Percentiles rank a stretch among this genome's conserved stretches.
phyloP scores from a whole-genome alignment of 169 alveolate genomes.

The Plasmodium gallinaceum region DNA sequence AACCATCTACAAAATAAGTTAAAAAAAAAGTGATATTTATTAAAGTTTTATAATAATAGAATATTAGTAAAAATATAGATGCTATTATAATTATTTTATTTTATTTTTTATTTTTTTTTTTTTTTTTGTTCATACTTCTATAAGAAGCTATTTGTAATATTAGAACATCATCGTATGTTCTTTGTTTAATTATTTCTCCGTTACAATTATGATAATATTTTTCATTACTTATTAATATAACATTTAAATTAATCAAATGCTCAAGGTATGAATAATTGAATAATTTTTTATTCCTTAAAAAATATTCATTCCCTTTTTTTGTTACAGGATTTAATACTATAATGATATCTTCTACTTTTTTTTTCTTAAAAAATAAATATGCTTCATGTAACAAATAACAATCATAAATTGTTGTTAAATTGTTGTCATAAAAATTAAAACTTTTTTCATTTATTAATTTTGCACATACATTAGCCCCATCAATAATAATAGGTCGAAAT shows the following conservation, averaged over 20 bases:
- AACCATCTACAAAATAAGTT: constrained; percentile 29
- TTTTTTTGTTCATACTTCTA: constrained; percentile 31
- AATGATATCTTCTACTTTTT: constrained; percentile 40
- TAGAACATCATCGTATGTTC: constrained; percentile 63
- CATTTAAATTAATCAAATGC: constrained; percentile 44
- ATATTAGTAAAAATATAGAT: not conserved
- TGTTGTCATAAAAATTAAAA: constrained; percentile 1
- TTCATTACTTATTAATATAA: constrained; percentile 51
- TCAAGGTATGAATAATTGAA: constrained; percentile 40
- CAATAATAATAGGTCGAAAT: constrained; percentile 52
- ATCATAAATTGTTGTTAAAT: constrained; percentile 30
- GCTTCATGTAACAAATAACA: constrained; percentile 49
- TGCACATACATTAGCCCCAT: constrained; percentile 77
- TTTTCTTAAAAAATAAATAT: constrained; percentile 57
- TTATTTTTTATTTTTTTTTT: not conserved
- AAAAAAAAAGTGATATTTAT: constrained; percentile 5
- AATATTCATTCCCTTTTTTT: constrained; percentile 45
- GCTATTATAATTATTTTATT: not conserved
- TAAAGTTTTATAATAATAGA: not conserved
- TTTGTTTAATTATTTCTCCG: constrained; percentile 8
- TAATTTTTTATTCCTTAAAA: constrained; percentile 43
- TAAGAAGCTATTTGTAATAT: constrained; percentile 43
- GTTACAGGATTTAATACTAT: constrained; percentile 63
- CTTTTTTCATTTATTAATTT: constrained; percentile 23
- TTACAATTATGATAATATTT: constrained; percentile 19